Conservation (phyloP, 495 filamentous ascomycete species). For the Talaromyces proteolyticus region DNA sequence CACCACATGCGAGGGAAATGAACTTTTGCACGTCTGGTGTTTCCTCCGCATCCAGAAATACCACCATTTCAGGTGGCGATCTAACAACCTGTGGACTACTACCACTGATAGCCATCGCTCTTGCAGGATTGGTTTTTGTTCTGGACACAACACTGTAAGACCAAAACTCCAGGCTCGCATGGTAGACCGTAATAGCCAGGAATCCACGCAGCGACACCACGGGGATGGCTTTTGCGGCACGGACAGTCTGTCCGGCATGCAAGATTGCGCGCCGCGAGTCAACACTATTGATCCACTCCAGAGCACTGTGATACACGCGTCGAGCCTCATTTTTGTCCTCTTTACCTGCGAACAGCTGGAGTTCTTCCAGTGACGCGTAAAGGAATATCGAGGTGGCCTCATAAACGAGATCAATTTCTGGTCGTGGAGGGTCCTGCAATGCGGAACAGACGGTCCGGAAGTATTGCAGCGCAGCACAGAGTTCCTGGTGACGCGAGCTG, state of each 20-base stretch:
- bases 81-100: too few relatives aligned
- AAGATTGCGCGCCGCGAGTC: conserved; percentile 53
- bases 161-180: conserved; percentile 57
- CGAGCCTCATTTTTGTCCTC: conserved; percentile 56
- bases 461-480: conserved; percentile 34
- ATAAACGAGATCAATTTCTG: conserved; percentile 39
- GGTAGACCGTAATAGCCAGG: conserved; percentile 52
- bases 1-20: conserved; percentile 37
- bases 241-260: conserved; percentile 58
- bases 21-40: conserved; percentile 36
- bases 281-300: conserved; percentile 43
- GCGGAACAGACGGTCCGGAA: conserved; percentile 36
- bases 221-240: conserved; percentile 43
- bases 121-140: too few relatives aligned
- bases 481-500: conserved; percentile 45
- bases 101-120: too few relatives aligned
- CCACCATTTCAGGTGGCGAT: too few relatives aligned
- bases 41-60: conserved; percentile 39
- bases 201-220: conserved; percentile 48
- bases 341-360: conserved; percentile 59
- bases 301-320: conserved; percentile 43
- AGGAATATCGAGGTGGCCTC: conserved; percentile 55
- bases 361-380: conserved; percentile 55
- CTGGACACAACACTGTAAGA: conserved; percentile 23
- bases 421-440: too few relatives aligned